These are phyloP conservation scores for Pyrrhoderma lamaoense DNA, from an alignment of 1,284 basidiomycete species.

Conservation along the genomic window DNA sequence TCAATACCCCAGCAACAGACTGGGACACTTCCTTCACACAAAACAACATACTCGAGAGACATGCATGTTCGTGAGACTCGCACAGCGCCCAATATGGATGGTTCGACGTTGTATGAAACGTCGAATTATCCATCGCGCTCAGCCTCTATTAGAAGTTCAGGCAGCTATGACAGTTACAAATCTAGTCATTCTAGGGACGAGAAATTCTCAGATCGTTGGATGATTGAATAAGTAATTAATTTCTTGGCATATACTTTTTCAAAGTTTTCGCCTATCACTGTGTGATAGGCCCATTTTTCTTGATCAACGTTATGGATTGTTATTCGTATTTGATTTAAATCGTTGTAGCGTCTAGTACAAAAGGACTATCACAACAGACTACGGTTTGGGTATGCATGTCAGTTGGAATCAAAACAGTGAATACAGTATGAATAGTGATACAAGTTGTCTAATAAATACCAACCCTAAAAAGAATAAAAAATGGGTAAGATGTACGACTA, in stretches of 20 bases:
- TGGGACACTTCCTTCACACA: neutral
- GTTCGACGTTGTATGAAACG: slow-evolving; percentile 2
- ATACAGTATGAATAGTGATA: neutral
- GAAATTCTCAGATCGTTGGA: slow-evolving; percentile 20
- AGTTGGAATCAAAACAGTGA: neutral
- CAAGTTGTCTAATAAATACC: no score
- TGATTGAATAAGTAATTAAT: slow-evolving; percentile 20
- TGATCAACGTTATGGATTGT: slow-evolving; percentile 1
- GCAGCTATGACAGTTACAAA: slow-evolving; percentile 15
- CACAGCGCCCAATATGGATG: slow-evolving; percentile 3
- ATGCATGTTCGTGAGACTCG: slow-evolving; percentile 16
- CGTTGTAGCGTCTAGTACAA: neutral
- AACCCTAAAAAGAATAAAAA: no score
- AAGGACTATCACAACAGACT: no score
- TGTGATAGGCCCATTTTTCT: slow-evolving; percentile 6
- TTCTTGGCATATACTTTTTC: neutral
- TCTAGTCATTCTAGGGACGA: slow-evolving; percentile 1
- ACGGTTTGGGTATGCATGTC: no score
- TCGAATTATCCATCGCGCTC: slow-evolving; percentile 9
- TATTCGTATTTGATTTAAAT: neutral
- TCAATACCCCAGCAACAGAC: neutral
- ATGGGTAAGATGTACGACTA: no score
- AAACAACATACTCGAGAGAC: slow-evolving; percentile 15
- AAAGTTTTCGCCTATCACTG: slow-evolving; percentile 8
- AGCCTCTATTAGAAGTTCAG: slow-evolving; percentile 15